Conservation (phyloP, 192 early-diverging fungal genomes). For the Coemansia biformis region DNA sequence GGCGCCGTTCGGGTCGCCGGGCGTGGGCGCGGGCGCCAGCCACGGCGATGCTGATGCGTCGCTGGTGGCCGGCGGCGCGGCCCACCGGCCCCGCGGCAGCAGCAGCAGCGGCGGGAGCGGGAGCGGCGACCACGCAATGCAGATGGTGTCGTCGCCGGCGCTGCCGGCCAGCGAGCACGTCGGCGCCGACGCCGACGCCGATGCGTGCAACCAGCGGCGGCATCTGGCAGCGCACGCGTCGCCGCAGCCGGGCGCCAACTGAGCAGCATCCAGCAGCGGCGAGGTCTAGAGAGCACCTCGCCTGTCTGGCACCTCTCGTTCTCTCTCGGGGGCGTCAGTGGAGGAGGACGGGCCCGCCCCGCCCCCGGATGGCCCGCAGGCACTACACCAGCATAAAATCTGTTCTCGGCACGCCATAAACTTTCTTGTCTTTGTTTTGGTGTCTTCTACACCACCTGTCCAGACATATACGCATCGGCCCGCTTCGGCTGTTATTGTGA, state of each 20-base stretch:
- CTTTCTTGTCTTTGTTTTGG: too few species aligned
- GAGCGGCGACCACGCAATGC: slow-evolving; percentile 7
- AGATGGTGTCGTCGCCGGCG: slow-evolving; percentile 23
- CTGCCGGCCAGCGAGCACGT: slow-evolving; percentile 7
- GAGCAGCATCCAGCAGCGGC: slow-evolving; percentile 9
- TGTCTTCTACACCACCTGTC: too few species aligned
- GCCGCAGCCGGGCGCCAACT: slow-evolving; percentile 4
- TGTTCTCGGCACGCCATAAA: too few species aligned
- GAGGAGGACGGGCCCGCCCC: not conserved
- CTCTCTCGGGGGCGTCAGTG: too few species aligned
- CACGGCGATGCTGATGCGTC: slow-evolving; percentile 27
- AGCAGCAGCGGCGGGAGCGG: slow-evolving; percentile 13
- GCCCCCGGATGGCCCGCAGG: too few species aligned
- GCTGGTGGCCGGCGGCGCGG: slow-evolving; percentile 16
- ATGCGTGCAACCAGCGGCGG: slow-evolving; percentile 7
- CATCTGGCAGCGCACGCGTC: slow-evolving; percentile 4
- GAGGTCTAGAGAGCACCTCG: slow-evolving; percentile 7
- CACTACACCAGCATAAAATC: too few species aligned
- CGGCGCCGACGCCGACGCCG: slow-evolving; percentile 4
- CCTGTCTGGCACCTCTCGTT: not conserved
- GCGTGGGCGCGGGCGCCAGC: not conserved
- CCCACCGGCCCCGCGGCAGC: too few species aligned
- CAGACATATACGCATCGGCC: too few species aligned
- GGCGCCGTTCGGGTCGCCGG: slow-evolving; percentile 12
- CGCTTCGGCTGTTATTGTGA: too few species aligned